Conservation (phyloP, 73 alveolate genomes). For the Paramecium caudatum region DNA sequence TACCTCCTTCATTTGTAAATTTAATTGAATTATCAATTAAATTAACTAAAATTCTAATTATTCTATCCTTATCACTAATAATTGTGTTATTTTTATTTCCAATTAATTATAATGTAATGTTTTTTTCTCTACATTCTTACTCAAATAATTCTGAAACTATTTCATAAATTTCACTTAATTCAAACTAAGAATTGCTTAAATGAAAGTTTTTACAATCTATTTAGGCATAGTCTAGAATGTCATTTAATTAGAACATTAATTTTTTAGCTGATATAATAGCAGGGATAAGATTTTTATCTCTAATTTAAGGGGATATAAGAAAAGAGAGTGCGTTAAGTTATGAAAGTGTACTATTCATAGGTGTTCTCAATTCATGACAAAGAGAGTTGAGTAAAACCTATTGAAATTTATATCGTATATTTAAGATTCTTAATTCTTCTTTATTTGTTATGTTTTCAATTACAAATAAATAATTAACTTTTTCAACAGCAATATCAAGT, state of each 20-base stretch:
- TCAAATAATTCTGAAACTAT: background rate
- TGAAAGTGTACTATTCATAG: constrained; percentile 39
- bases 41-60: background rate
- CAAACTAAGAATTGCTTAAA: background rate
- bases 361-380: constrained; percentile 65
- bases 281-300: constrained; percentile 11
- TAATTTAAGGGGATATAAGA: background rate
- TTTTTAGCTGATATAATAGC: constrained; percentile 57
- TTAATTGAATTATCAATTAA: constrained; percentile 37
- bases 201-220: constrained; percentile 42
- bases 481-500: background rate
- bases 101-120: background rate
- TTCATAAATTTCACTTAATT: background rate
- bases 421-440: background rate
- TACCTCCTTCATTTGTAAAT: constrained; percentile 44
- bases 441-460: constrained; percentile 32
- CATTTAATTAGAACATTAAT: background rate
- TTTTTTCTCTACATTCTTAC: constrained; percentile 14
- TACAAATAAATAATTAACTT: constrained; percentile 29
- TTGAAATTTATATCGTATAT: constrained; percentile 21
- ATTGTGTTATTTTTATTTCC: background rate
- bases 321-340: constrained; percentile 21
- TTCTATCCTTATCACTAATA: constrained; percentile 28
- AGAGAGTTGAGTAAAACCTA: constrained; percentile 3
- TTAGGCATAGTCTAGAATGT: constrained; percentile 42